Evolutionary conservation across 177 flowering plant genomes (phyloP), one percentile per base, ranked within the genome.

Genomic region (Telopea speciosissima): DNA sequence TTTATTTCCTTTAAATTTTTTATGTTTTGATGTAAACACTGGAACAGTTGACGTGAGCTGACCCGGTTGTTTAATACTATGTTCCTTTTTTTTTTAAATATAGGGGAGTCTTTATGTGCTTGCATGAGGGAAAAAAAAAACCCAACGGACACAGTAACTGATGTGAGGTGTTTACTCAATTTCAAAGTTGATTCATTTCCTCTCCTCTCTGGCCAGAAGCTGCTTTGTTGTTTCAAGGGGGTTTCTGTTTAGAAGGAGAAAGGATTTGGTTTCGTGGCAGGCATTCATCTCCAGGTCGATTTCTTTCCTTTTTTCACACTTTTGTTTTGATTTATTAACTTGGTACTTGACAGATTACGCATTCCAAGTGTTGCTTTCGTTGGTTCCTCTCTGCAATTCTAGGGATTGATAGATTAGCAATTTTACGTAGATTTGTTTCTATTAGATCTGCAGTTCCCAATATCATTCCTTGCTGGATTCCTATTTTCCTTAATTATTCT

Each of bases 111-210:
- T 36, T 36, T 5, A 3, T 36, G 3, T 5, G 40, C 9, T 36
- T 36, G 40, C 40, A 36, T 36, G 6, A 36, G 40, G n/a, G n/a
- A n/a, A n/a, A n/a, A n/a, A n/a, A n/a, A n/a, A 36, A 36, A 49
- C 54, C 19, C 61, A 78, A 31, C 66, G 58, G 42, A 40, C 67
- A 9, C 3, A 6, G 45, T 65, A 65, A 31, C 23, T 65, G 22
- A n/a, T 19, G 21, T 65, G 42, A 28, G 42, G 42, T 33, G 23
- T 36, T 24, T 58, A 58, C 16, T 16, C 19, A 26, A 0, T 36
- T 36, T 36, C 40, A 36, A 36, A 62, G 36, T 6, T 62, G 21
- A 36, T 62, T 25, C 21, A 5, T 12, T 33, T 62, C 31, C 33
- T 59, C 2, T 58, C 10, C 61, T 61, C 28, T 17, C 25, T 19